A percentile compares a stretch with the other conserved stretches of the same genome.
phyloP scores from a whole-genome alignment of 129 eudicot species.

The Centaurea solstitialis region DNA sequence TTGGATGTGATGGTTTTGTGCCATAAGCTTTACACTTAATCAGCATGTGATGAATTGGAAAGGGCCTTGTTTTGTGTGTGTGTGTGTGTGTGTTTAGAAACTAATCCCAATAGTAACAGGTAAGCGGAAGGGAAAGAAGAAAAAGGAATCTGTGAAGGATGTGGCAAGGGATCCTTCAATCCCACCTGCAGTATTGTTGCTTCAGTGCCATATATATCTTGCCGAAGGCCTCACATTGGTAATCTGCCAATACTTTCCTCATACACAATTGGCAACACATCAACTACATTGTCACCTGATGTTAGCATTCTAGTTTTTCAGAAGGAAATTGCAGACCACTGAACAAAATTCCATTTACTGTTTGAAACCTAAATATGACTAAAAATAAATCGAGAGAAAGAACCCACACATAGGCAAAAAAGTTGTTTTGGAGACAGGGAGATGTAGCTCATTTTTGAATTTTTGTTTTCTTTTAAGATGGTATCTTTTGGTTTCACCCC shows the following conservation, averaged over 20 bases:
- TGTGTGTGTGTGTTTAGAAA: background rate
- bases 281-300: too few species aligned
- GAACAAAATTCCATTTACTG: too few species aligned
- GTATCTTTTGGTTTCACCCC: too few species aligned
- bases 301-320: too few species aligned
- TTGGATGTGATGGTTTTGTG: background rate
- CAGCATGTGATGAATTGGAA: background rate
- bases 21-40: background rate
- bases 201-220: constrained; percentile 85
- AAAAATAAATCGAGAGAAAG: too few species aligned
- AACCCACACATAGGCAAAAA: background rate
- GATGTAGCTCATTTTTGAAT: too few species aligned
- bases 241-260: background rate
- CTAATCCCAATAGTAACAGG: constrained; percentile 43
- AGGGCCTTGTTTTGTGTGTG: background rate
- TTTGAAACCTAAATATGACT: too few species aligned
- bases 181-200: constrained; percentile 75
- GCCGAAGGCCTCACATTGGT: constrained; percentile 65
- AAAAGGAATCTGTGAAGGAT: constrained; percentile 66
- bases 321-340: background rate
- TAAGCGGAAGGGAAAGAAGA: constrained; percentile 85
- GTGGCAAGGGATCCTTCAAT: constrained; percentile 54
- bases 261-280: too few species aligned
- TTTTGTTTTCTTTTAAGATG: too few species aligned
- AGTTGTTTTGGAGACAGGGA: too few species aligned